Conservation (phyloP, 1,284 basidiomycete genomes). For the Filobasidium uniguttulatum region DNA sequence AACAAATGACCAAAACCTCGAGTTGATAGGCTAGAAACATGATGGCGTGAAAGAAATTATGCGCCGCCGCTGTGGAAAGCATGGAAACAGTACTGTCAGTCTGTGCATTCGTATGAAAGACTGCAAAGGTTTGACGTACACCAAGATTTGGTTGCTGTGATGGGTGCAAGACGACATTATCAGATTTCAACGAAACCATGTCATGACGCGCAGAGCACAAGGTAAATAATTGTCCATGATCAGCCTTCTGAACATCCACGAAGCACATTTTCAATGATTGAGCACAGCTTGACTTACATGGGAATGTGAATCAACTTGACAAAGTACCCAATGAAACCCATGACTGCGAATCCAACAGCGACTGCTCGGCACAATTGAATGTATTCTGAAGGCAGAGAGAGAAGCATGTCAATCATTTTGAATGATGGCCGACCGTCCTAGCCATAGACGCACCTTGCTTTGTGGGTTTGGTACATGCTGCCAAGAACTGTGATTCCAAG, state of each 20-base stretch:
- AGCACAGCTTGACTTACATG: constrained; percentile 51
- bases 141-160: constrained; percentile 77
- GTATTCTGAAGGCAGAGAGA: constrained; percentile 69
- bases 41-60: too few relatives aligned
- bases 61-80: constrained; percentile 8
- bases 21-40: too few relatives aligned
- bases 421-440: too few relatives aligned
- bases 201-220: too few relatives aligned
- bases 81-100: neutral
- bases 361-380: constrained; percentile 83
- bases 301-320: constrained; percentile 93
- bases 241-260: neutral
- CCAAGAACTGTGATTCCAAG: constrained; percentile 95
- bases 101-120: neutral
- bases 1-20: too few relatives aligned
- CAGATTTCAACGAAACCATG: neutral
- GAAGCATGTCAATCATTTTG: too few relatives aligned
- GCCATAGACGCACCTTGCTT: constrained; percentile 91
- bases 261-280: neutral
- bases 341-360: constrained; percentile 85
- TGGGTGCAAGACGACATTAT: neutral
- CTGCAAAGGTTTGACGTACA: constrained; percentile 47
- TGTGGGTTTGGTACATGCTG: constrained; percentile 93
- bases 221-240: neutral
- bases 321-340: constrained; percentile 96